Evolutionary conservation across 1,284 basidiomycete species (phyloP).

Genomic region (Agaricales sp.): DNA sequence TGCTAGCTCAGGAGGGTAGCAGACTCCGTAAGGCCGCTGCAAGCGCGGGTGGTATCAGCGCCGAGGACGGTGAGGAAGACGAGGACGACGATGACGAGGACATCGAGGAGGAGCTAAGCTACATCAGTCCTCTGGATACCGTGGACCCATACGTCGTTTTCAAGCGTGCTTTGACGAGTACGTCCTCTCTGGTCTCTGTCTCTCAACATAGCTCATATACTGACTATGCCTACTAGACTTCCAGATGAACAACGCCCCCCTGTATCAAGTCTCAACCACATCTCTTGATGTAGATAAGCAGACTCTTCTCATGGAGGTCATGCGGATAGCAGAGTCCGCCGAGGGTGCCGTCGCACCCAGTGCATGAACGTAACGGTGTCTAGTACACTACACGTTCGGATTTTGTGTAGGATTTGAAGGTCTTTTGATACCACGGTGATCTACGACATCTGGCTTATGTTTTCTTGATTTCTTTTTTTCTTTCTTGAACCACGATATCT

Average conservation of each 20-base stretch:
- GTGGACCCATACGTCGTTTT: conserved; percentile 66
- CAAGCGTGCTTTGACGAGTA: conserved; percentile 65
- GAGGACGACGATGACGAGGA: conserved; percentile 41
- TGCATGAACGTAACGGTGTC: too few relatives aligned
- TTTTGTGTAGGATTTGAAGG: background rate
- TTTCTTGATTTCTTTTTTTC: background rate
- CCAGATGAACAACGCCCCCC: conserved; percentile 56
- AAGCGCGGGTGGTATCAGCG: conserved; percentile 9
- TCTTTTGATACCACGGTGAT: background rate
- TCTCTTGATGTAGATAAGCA: conserved; percentile 62
- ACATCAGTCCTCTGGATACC: conserved; percentile 66
- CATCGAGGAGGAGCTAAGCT: conserved; percentile 69
- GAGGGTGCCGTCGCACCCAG: background rate
- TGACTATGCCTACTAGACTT: conserved; percentile 37
- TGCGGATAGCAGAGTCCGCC: conserved; percentile 43
- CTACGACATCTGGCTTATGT: background rate
- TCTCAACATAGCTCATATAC: background rate
- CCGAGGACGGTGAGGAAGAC: conserved; percentile 29
- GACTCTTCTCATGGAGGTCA: conserved; percentile 72
- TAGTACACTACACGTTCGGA: background rate
- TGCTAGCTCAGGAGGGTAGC: conserved; percentile 63
- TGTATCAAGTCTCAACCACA: conserved; percentile 66
- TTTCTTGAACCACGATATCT: too few relatives aligned
- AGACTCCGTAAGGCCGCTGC: conserved; percentile 6
- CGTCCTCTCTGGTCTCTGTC: conserved; percentile 13